Base-by-base conservation (phyloP, 2,329 filamentous ascomycete genomes). In the Hortaea werneckii region DNA sequence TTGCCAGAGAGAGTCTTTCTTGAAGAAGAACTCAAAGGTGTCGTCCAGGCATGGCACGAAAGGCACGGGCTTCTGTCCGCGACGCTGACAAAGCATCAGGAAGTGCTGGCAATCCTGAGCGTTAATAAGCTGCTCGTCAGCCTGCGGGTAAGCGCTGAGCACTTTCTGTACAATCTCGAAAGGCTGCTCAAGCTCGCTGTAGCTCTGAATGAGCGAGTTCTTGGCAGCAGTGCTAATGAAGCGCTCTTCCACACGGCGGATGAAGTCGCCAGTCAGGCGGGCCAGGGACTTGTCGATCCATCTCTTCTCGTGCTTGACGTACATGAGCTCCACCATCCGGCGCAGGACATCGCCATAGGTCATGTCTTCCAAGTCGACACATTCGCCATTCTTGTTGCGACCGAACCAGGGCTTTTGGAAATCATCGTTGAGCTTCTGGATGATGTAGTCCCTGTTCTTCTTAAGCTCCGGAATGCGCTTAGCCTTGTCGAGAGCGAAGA, bases 1-100 rank as follows among this genome's bases (percentile, higher is more conserved):
- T 70, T 98, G 92, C 92, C 92, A 98, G 6, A 98, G 78, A 1
- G 92, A 98, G 67, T 98, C 92, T 74, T 98, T 98, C 81, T 98
- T 98, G 83, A 98, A 98, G 74, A 87, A 98, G 71, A 94, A 95
- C 65, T 98, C 92, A 56, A 98, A 98, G 64, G 90, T 95, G 52
- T 94, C 88, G 59, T 98, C 92, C 20, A 98, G 76, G n/a, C 85
- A 76, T 5, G 92, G 92, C 29, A 98, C 89, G 64, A 98, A 98
- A 0, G 90, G 92, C 28, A 94, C 86, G 2, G 92, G 92, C 77
- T 98, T 98, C 74, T 98, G 92, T 37, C 83, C 84, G 41, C 85
- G 86, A 34, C 88, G 83, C 70, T 92, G 83, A 75, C 89, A 96
- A 38, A 98, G 81, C 30, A 94, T 76, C 44, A 98, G 69, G 76